Conservation (phyloP, 192 early-diverging fungal species). For the Chytriomyces confervae region DNA sequence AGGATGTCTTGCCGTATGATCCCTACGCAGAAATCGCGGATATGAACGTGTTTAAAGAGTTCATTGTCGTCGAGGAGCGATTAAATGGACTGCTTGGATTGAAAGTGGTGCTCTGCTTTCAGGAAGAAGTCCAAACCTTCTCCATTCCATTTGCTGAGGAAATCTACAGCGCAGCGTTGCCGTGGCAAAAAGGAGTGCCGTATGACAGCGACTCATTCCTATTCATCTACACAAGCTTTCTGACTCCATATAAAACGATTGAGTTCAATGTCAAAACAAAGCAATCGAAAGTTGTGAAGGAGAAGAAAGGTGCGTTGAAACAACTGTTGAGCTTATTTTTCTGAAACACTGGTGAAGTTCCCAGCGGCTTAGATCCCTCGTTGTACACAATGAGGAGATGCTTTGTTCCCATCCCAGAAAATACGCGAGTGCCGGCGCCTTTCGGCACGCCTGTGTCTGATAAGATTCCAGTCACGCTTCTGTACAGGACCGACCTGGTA, state of each 20-base stretch:
- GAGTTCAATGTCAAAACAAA: slow-evolving; percentile 48
- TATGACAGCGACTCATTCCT: slow-evolving; percentile 29
- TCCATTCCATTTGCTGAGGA: background rate
- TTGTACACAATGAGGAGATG: slow-evolving; percentile 32
- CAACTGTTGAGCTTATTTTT: background rate
- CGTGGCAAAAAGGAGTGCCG: background rate
- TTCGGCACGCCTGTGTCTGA: slow-evolving; percentile 46
- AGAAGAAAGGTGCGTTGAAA: slow-evolving; percentile 20
- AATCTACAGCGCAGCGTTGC: background rate
- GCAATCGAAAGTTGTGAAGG: slow-evolving; percentile 36
- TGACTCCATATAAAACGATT: slow-evolving; percentile 38
- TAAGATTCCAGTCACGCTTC: slow-evolving; percentile 48
- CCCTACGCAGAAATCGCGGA: slow-evolving; percentile 67
- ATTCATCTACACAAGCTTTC: slow-evolving; percentile 47
- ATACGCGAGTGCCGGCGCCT: slow-evolving; percentile 39
- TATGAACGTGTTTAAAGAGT: slow-evolving; percentile 59
- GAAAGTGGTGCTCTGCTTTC: slow-evolving; percentile 48
- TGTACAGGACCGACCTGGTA: slow-evolving; percentile 48
- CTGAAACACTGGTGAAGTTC: background rate
- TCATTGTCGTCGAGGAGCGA: slow-evolving; percentile 64
- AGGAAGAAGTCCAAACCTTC: slow-evolving; percentile 25
- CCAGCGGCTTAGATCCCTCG: slow-evolving; percentile 18
- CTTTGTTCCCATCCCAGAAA: slow-evolving; percentile 44
- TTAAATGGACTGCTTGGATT: slow-evolving; percentile 65
- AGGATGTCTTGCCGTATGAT: slow-evolving; percentile 63